These are phyloP conservation scores for Cercospora sesami DNA, from an alignment of 2,329 filamentous ascomycete genomes.

Conservation along the genomic window DNA sequence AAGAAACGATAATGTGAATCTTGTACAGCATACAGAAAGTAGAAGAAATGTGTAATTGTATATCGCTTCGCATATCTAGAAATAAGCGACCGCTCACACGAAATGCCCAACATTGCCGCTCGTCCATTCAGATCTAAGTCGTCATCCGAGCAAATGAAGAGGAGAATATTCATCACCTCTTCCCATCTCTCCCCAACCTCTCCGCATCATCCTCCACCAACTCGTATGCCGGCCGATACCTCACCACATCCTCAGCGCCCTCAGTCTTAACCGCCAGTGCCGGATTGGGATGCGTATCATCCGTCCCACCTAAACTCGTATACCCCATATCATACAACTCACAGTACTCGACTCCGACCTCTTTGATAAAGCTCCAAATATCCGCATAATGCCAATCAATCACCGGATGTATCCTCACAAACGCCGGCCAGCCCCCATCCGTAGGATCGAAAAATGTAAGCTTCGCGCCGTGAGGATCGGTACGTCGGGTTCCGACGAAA, in stretches of 20 bases:
- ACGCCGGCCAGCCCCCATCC: conserved; percentile 83
- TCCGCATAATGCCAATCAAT: conserved; percentile 97
- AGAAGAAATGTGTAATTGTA: not conserved
- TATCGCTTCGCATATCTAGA: conserved; percentile 1
- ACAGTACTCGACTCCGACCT: conserved; percentile 80
- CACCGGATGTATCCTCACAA: conserved; percentile 91
- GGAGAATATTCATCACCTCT: not conserved
- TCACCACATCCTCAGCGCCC: conserved; percentile 34
- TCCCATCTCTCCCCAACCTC: conserved; percentile 64
- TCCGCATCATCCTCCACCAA: conserved; percentile 70
- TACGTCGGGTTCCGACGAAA: conserved; percentile 83
- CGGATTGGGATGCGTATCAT: conserved; percentile 88
- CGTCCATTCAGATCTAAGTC: not conserved
- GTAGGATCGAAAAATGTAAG: conserved; percentile 83
- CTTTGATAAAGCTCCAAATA: conserved; percentile 86
- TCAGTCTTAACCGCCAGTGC: conserved; percentile 52
- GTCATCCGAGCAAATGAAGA: not conserved
- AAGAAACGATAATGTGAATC: conserved; percentile 10
- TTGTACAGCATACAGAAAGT: not conserved
- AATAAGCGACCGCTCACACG: not conserved
- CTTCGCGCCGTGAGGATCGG: conserved; percentile 82
- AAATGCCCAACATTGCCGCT: not conserved
- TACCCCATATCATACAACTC: conserved; percentile 84
- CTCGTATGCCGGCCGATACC: conserved; percentile 57
- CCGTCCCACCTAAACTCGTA: conserved; percentile 85